Conservation (phyloP, 208 protist genomes). For the Crithidia bombi region DNA sequence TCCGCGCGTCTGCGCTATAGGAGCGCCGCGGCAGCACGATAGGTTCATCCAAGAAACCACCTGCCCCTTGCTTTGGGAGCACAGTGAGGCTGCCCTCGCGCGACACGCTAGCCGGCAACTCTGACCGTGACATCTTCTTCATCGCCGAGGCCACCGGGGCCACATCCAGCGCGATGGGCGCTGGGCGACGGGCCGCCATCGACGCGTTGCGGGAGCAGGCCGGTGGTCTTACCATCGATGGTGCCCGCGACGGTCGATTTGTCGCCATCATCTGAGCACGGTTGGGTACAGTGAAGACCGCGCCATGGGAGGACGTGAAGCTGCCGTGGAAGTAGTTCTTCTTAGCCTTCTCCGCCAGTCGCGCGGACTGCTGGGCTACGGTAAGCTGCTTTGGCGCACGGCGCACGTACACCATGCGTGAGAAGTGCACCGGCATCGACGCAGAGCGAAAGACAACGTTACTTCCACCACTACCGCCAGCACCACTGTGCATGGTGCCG, state of each 20-base stretch:
- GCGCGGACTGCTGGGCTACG: slow-evolving; percentile 62
- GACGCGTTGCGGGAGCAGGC: slow-evolving; percentile 29
- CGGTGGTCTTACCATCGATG: slow-evolving; percentile 21
- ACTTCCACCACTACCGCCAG: not conserved
- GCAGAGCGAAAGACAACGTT: slow-evolving; percentile 42
- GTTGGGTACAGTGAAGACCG: slow-evolving; percentile 73
- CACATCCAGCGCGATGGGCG: slow-evolving; percentile 32
- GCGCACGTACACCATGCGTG: slow-evolving; percentile 52
- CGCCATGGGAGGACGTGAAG: slow-evolving; percentile 79
- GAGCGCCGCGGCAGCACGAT: slow-evolving; percentile 51
- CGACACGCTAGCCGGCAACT: not conserved
- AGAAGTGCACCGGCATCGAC: slow-evolving; percentile 61
- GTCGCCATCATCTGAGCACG: slow-evolving; percentile 60
- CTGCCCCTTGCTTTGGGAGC: not conserved
- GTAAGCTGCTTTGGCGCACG: slow-evolving; percentile 44
- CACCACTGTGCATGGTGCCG: slow-evolving; percentile 34
- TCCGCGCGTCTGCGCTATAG: slow-evolving; percentile 46
- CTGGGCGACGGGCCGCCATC: slow-evolving; percentile 9
- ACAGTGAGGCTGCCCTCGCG: slow-evolving; percentile 4
- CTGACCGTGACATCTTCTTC: slow-evolving; percentile 35
- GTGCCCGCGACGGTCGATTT: slow-evolving; percentile 38
- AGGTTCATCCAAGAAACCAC: slow-evolving; percentile 31
- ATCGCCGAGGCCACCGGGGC: slow-evolving; percentile 40
- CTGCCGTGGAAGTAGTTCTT: slow-evolving; percentile 80
- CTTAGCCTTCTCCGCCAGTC: slow-evolving; percentile 66